Percentiles rank a stretch among this genome's conserved stretches.
phyloP scores from a whole-genome alignment of 169 alveolate genomes.

The Neospora caninum region DNA sequence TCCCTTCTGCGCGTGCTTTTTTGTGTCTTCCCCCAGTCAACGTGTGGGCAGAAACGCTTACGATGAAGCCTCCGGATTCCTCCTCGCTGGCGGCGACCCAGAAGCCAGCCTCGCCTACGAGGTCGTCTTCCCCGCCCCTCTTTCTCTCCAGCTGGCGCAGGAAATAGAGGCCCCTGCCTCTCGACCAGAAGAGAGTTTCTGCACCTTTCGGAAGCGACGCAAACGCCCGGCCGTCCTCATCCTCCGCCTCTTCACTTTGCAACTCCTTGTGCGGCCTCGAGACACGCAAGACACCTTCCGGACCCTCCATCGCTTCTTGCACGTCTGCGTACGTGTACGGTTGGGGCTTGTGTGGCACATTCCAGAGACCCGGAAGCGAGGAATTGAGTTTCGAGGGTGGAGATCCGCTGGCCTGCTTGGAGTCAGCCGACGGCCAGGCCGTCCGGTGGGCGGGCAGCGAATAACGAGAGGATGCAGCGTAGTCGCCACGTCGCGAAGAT shows the following conservation, averaged over 20 bases:
- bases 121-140: background rate
- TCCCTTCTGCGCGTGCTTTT: too few species aligned
- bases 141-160: background rate
- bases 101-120: slow-evolving; percentile 4
- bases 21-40: too few species aligned
- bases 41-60: background rate
- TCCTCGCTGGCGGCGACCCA: slow-evolving; percentile 35
- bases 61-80: background rate
- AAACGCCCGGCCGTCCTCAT: background rate
- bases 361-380: background rate
- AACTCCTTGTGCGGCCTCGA: background rate
- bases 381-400: background rate
- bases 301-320: slow-evolving; percentile 24
- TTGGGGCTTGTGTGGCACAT: background rate
- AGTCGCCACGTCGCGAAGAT: background rate
- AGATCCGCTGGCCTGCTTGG: background rate
- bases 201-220: slow-evolving; percentile 18
- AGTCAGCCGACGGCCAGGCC: background rate
- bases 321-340: background rate
- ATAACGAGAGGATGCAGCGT: background rate
- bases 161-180: slow-evolving; percentile 13
- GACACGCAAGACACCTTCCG: background rate
- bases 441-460: background rate
- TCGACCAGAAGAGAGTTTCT: slow-evolving; percentile 17
- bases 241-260: background rate